Conservation (phyloP, 352 stramenopile genomes). For the Phytophthora citricola region DNA sequence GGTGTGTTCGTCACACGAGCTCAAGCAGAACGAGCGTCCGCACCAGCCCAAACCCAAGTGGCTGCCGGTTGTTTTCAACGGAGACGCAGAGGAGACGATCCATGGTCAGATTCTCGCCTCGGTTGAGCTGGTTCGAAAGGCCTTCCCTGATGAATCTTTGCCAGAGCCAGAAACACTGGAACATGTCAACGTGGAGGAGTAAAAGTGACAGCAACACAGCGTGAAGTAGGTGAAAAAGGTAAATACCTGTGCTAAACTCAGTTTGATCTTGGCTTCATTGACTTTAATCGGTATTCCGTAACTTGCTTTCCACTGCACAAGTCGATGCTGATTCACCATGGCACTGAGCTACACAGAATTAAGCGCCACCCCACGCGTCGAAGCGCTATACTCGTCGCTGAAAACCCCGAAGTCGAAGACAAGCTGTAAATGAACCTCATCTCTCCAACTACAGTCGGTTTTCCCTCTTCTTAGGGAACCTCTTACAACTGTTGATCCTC, state of each 20-base stretch:
- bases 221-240: slow-evolving; percentile 11
- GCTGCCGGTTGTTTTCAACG: slow-evolving; percentile 58
- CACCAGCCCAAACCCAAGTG: slow-evolving; percentile 53
- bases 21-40: slow-evolving; percentile 60
- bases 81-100: slow-evolving; percentile 45
- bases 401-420: no score
- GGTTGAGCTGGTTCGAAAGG: slow-evolving; percentile 67
- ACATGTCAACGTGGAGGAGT: slow-evolving; percentile 23
- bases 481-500: slow-evolving; percentile 36
- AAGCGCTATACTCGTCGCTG: no score
- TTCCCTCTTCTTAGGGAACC: slow-evolving; percentile 18
- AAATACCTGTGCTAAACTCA: not conserved
- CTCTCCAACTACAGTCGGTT: not conserved
- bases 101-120: slow-evolving; percentile 67
- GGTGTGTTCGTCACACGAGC: slow-evolving; percentile 52
- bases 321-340: no score
- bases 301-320: no score
- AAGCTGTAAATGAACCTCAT: not conserved
- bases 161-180: slow-evolving; percentile 47
- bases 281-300: no score
- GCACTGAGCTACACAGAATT: no score
- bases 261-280: no score
- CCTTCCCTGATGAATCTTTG: slow-evolving; percentile 61
- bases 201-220: slow-evolving; percentile 2
- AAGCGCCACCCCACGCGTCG: no score